Percentiles rank a stretch among this genome's conserved stretches.
Conservation (phyloP, 2,329 filamentous ascomycete species). For the Fusarium veterinarium region DNA sequence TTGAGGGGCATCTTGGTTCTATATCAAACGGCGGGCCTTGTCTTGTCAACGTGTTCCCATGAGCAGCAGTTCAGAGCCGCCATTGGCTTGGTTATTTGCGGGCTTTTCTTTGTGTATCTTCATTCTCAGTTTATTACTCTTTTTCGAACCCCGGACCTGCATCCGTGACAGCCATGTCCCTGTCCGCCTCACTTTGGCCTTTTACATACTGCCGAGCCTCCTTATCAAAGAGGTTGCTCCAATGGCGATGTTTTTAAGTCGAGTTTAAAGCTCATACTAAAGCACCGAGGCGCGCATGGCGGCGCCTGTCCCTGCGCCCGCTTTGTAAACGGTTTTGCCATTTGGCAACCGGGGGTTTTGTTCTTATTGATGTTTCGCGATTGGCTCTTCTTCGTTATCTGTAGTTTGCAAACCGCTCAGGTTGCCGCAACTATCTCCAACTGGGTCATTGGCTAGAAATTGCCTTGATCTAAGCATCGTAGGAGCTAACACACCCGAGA, state of each 20-base stretch:
- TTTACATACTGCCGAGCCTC: constrained; percentile 17
- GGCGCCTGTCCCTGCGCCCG: constrained; percentile 30
- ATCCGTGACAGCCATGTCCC: constrained; percentile 13
- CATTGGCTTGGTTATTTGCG: constrained; percentile 35
- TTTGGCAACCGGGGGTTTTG: neutral
- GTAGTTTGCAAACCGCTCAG: constrained; percentile 14
- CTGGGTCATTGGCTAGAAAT: constrained; percentile 5
- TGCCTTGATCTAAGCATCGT: neutral
- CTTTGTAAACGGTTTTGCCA: constrained; percentile 1
- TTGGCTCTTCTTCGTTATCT: constrained; percentile 18
- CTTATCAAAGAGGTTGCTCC: constrained; percentile 30
- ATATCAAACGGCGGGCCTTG: constrained; percentile 27
- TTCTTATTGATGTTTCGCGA: constrained; percentile 2
- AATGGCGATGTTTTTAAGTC: constrained; percentile 12
- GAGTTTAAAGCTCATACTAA: constrained; percentile 29
- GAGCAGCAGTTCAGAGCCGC: constrained; percentile 16
- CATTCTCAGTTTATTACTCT: neutral
- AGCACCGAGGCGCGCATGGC: constrained; percentile 18
- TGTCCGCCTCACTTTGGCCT: constrained; percentile 20
- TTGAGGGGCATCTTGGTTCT: constrained; percentile 31
- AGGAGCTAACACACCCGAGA: constrained; percentile 17
- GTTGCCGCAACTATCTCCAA: neutral
- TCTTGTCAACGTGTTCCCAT: constrained; percentile 36
- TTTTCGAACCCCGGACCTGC: constrained; percentile 3
- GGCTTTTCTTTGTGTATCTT: neutral